Evolutionary conservation across 2,329 filamentous ascomycete genomes (phyloP).

Genomic region (Beauveria rudraprayagi): DNA sequence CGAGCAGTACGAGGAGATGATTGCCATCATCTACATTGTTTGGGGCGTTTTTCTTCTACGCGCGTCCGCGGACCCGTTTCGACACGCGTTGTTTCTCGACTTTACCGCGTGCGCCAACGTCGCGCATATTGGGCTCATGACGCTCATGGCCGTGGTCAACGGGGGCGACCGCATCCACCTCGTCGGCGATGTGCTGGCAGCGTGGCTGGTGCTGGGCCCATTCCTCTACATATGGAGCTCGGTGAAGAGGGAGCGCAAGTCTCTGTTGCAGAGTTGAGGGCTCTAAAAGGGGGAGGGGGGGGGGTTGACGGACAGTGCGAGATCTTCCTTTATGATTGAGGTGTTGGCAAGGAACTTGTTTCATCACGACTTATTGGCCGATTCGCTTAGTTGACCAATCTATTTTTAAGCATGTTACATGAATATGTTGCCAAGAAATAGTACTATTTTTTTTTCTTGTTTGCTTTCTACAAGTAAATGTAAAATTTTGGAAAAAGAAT

Average conservation of each 20-base stretch:
- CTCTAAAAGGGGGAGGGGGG: too few species aligned
- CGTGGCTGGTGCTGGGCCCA: not conserved
- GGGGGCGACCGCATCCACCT: slow-evolving; percentile 1
- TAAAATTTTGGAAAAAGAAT: too few species aligned
- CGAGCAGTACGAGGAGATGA: slow-evolving; percentile 11
- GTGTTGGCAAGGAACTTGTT: too few species aligned
- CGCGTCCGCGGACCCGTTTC: not conserved
- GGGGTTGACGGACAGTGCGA: too few species aligned
- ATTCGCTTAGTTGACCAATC: too few species aligned
- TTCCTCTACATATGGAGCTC: not conserved
- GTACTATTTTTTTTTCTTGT: not conserved
- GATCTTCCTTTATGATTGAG: too few species aligned
- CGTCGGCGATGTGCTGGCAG: not conserved
- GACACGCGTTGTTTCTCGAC: not conserved
- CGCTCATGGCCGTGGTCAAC: slow-evolving; percentile 3
- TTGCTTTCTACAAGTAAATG: not conserved
- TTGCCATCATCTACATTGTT: not conserved
- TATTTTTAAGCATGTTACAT: too few species aligned
- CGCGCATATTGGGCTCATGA: slow-evolving; percentile 2
- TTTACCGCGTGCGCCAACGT: slow-evolving; percentile 1
- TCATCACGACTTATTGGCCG: too few species aligned
- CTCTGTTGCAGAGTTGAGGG: not conserved
- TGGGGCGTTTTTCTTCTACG: not conserved
- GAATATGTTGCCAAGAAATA: too few species aligned
- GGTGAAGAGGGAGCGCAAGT: not conserved